phyloP scores from a whole-genome alignment of 805 yeast genomes.

The Dipodascus albidus region DNA sequence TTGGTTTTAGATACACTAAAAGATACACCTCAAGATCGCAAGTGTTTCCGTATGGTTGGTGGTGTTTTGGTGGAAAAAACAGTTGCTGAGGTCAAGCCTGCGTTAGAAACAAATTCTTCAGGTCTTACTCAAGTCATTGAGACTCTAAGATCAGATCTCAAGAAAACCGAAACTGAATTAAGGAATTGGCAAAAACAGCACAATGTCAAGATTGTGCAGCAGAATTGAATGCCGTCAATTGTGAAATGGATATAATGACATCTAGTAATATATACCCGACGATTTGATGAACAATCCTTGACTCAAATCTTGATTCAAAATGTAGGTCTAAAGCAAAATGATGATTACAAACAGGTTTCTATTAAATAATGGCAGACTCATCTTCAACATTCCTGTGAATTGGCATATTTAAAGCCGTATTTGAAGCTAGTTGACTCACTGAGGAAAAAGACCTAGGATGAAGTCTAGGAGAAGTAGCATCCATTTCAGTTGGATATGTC shows the following conservation, averaged over 20 bases:
- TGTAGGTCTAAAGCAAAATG: too few relatives aligned
- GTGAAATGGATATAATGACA: not conserved
- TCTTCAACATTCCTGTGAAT: not conserved
- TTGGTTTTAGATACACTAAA: slow-evolving; percentile 50
- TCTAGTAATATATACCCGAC: not conserved
- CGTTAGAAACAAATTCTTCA: slow-evolving; percentile 42
- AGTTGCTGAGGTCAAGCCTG: slow-evolving; percentile 63
- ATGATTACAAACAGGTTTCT: too few relatives aligned
- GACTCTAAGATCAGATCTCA: slow-evolving; percentile 30
- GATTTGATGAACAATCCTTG: too few relatives aligned
- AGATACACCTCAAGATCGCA: slow-evolving; percentile 45
- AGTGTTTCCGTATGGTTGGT: slow-evolving; percentile 88
- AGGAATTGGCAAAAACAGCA: slow-evolving; percentile 39
- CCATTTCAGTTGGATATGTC: not conserved
- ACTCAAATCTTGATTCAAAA: too few relatives aligned
- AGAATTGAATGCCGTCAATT: not conserved
- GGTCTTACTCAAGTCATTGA: slow-evolving; percentile 34
- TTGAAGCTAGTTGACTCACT: not conserved
- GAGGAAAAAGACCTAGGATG: not conserved
- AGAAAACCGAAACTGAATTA: slow-evolving; percentile 32
- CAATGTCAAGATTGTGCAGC: slow-evolving; percentile 36
- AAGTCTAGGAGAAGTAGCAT: not conserved
- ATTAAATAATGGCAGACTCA: not conserved
- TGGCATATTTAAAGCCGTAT: not conserved
- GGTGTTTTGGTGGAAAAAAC: slow-evolving; percentile 79